Evolutionary conservation across 2,329 filamentous ascomycete genomes (phyloP), one percentile per base, ranked within the genome.

Genomic region (Thelonectria blattea): DNA sequence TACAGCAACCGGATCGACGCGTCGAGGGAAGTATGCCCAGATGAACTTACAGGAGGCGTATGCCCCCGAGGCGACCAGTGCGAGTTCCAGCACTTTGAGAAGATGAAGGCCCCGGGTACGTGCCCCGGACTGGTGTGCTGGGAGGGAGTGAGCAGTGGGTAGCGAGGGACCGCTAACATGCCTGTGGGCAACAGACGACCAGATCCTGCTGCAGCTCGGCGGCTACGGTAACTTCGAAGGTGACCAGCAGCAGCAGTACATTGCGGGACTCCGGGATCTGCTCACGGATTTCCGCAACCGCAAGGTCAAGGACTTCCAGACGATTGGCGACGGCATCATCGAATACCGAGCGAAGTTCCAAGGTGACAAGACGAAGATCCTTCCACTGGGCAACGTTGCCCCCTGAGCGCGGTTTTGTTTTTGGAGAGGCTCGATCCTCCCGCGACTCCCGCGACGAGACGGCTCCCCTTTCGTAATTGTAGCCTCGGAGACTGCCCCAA

Each of bases 1-100:
- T 98, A 94, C 79, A 97, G 92, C 79, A 91, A 96, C 77, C 89
- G 88, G 68, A 96, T 99, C 76, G 88, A 97, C 73, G 83, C 88
- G 22, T 82, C 86, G 62, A 88, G 85, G 68, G 85, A 86, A 63
- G 73, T 98, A 50, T 99, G 95, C 76, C 89, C 87, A 39, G 89
- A 86, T 70, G 91, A 96, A 75, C 79, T 91, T 64, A 81, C 83
- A 49, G 88, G 88, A 53, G 87, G 87, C 62, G 80, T 82, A 66
- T 98, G 95, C 65, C 76, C 83, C 30, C 88, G 89, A 67, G 91
- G 93, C 72, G 74, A 79, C 60, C 81, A 85, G 56, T 99, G 95
- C 78, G 79, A 86, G 57, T 88, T 80, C 66, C 85, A 98, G 80
- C 95, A 99, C 79, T 93, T 96, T 74, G 73, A 73, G 48, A 71